Percentiles rank a stretch among this genome's conserved stretches.
phyloP scores from a whole-genome alignment of 192 early-diverging fungal species.

The Jimgerdemannia lactiflua region DNA sequence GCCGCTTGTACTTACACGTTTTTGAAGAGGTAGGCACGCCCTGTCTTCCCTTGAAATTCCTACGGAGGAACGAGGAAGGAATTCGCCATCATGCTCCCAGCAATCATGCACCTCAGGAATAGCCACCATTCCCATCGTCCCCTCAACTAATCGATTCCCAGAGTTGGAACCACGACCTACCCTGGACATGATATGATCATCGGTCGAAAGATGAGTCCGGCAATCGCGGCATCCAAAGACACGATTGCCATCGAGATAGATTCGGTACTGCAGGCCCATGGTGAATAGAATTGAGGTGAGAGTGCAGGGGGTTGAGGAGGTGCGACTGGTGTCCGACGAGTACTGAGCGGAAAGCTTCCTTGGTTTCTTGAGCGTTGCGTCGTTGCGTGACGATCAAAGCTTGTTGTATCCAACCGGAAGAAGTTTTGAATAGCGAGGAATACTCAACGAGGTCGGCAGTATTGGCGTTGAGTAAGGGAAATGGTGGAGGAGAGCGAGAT shows the following conservation, averaged over 20 bases:
- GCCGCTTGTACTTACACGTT: conserved; percentile 30
- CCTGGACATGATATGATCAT: conserved; percentile 43
- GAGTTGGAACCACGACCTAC: not conserved
- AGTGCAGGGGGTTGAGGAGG: not conserved
- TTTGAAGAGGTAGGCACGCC: conserved; percentile 65
- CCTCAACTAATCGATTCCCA: not conserved
- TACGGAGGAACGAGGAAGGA: not conserved
- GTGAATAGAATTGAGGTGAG: not conserved
- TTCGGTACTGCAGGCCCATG: conserved; percentile 53
- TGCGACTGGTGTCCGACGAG: not conserved
- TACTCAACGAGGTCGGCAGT: not conserved
- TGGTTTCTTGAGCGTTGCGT: not conserved
- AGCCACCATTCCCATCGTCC: no score
- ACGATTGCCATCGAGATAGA: conserved; percentile 34
- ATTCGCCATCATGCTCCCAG: no score
- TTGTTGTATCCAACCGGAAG: no score
- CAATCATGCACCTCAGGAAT: no score
- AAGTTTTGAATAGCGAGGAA: no score
- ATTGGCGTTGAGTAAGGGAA: not conserved
- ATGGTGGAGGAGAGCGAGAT: not conserved
- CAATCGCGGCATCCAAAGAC: conserved; percentile 48
- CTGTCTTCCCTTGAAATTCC: conserved; percentile 58
- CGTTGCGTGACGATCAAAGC: no score
- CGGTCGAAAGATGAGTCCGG: conserved; percentile 50
- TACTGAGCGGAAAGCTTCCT: not conserved